Percentiles rank a stretch among this genome's conserved stretches.
Conservation (phyloP, 2,329 filamentous ascomycete genomes). For the Aspergillus thermomutatus region DNA sequence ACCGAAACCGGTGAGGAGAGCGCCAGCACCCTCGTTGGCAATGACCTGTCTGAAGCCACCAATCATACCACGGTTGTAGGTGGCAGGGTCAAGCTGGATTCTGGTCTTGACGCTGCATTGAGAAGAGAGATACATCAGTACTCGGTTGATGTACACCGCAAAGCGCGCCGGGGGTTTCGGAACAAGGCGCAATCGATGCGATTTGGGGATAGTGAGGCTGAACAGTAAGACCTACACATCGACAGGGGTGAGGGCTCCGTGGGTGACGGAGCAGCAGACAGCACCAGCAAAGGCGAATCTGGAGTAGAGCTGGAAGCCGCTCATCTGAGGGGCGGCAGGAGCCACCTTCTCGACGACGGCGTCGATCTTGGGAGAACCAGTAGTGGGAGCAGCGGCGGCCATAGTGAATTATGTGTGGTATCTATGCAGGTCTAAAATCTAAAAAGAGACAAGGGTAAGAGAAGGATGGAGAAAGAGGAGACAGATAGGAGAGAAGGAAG, state of each 20-base stretch:
- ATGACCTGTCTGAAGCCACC: slow-evolving; percentile 85
- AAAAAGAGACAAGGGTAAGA: slow-evolving; percentile 11
- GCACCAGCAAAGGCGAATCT: slow-evolving; percentile 96
- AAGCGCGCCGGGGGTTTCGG: slow-evolving; percentile 14
- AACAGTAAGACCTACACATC: slow-evolving; percentile 79
- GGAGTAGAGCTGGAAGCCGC: slow-evolving; percentile 75
- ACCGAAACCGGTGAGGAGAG: slow-evolving; percentile 79
- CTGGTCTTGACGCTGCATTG: slow-evolving; percentile 80
- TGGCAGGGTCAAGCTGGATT: slow-evolving; percentile 86
- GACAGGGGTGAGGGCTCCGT: slow-evolving; percentile 94
- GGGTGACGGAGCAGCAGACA: slow-evolving; percentile 96
- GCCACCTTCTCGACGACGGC: slow-evolving; percentile 10
- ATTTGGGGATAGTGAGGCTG: slow-evolving; percentile 24
- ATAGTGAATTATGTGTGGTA: slow-evolving; percentile 28
- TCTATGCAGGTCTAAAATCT: slow-evolving; percentile 14
- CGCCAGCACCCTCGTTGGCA: slow-evolving; percentile 77
- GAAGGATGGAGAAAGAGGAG: slow-evolving; percentile 11
- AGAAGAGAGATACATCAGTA: slow-evolving; percentile 13
- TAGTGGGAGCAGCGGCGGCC: slow-evolving; percentile 44
- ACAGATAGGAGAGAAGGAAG: slow-evolving; percentile 4
- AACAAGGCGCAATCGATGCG: slow-evolving; percentile 9
- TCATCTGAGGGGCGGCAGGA: slow-evolving; percentile 44
- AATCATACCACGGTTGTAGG: slow-evolving; percentile 84
- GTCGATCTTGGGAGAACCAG: slow-evolving; percentile 52
- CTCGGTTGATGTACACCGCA: slow-evolving; percentile 2